phyloP scores from a whole-genome alignment of 2,329 filamentous ascomycete genomes.

The Botrytis sinoallii region DNA sequence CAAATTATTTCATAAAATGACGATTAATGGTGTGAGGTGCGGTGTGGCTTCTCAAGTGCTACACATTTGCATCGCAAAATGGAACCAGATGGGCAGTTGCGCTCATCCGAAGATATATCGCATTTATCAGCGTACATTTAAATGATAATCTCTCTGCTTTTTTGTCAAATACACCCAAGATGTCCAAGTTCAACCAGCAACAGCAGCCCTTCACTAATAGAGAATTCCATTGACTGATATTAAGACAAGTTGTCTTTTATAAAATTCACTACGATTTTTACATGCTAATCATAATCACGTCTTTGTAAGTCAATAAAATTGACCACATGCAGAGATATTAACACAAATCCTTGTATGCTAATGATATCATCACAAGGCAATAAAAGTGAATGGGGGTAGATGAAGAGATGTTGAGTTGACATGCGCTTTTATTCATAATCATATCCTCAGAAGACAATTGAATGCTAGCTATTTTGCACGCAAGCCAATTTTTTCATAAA shows the following conservation, averaged over 20 bases:
- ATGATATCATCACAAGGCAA: not conserved
- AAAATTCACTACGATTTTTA: not conserved
- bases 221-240: too few relatives aligned
- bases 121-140: too few relatives aligned
- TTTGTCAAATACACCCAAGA: too few relatives aligned
- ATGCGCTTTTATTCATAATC: accelerated
- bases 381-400: not conserved
- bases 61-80: not conserved
- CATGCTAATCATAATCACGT: not conserved
- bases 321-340: too few relatives aligned
- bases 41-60: not conserved
- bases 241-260: too few relatives aligned
- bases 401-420: not conserved
- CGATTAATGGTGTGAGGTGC: not conserved
- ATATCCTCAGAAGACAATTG: not conserved
- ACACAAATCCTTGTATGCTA: not conserved
- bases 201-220: too few relatives aligned
- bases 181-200: too few relatives aligned
- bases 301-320: not conserved
- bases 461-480: not conserved
- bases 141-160: too few relatives aligned
- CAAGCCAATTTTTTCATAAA: not conserved
- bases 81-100: not conserved
- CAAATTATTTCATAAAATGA: not conserved
- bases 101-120: too few relatives aligned